These are phyloP conservation scores for Cordyceps tenuipes DNA, from an alignment of 2,329 filamentous ascomycete genomes.

Conservation along the genomic window DNA sequence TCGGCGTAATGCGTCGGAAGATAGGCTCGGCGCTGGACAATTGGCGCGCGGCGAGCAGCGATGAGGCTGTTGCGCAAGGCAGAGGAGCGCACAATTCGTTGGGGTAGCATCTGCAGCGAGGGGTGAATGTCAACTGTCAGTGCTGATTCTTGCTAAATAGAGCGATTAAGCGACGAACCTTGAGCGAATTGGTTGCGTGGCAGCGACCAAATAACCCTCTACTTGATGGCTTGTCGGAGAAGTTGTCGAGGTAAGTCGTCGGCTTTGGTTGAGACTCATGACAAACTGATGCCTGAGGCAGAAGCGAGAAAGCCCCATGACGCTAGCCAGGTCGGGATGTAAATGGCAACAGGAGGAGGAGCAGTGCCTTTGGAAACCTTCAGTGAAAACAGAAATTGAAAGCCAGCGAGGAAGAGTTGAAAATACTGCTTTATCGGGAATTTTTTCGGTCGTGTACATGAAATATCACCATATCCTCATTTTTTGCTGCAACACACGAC, in stretches of 20 bases:
- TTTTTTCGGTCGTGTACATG: no score
- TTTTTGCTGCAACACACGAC: no score
- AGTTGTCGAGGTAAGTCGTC: constrained; percentile 19
- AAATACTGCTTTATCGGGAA: no score
- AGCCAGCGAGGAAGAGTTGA: no score
- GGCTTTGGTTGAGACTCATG: constrained; percentile 14
- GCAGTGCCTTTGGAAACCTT: neutral
- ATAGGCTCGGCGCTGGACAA: constrained; percentile 50
- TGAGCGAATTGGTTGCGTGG: constrained; percentile 23
- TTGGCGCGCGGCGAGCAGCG: constrained; percentile 40
- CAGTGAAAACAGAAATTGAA: neutral
- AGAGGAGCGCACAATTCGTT: constrained; percentile 47
- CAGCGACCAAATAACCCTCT: constrained; percentile 29
- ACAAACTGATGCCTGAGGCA: constrained; percentile 27
- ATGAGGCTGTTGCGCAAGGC: constrained; percentile 35
- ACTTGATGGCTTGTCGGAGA: constrained; percentile 22
- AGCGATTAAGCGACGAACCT: constrained; percentile 18
- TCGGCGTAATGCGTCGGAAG: constrained; percentile 42
- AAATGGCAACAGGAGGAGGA: neutral
- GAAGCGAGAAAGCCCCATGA: constrained; percentile 15
- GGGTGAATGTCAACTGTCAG: constrained; percentile 13
- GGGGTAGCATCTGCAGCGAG: constrained; percentile 48
- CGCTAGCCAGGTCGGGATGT: constrained; percentile 14
- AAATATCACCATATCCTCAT: no score
- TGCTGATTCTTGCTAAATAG: neutral